Evolutionary conservation across 1,284 basidiomycete genomes (phyloP).

Genomic region (Vanrija sp.): DNA sequence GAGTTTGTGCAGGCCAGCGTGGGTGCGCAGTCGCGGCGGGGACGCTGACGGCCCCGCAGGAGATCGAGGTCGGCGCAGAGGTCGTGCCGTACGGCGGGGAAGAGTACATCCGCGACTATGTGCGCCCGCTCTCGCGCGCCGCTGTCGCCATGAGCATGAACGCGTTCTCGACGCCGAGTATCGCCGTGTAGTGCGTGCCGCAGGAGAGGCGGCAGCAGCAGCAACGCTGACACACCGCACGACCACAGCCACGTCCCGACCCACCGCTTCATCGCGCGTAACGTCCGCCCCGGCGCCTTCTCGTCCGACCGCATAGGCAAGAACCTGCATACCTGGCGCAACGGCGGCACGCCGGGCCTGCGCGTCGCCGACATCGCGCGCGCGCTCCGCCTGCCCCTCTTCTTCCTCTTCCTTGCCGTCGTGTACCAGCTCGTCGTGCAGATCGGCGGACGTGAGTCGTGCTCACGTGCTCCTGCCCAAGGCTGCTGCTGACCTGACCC

Average conservation of each 20-base stretch:
- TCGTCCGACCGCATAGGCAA: slow-evolving; percentile 26
- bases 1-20: slow-evolving; percentile 49
- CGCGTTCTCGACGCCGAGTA: slow-evolving; percentile 43
- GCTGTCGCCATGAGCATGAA: slow-evolving; percentile 41
- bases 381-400: slow-evolving; percentile 30
- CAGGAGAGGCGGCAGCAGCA: background rate
- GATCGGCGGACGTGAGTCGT: slow-evolving; percentile 33
- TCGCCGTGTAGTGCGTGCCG: slow-evolving; percentile 45
- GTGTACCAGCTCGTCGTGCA: slow-evolving; percentile 34
- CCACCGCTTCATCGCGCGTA: slow-evolving; percentile 40
- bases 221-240: no score
- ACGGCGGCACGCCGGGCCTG: slow-evolving; percentile 30
- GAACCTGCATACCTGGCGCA: slow-evolving; percentile 36
- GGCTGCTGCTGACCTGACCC: background rate
- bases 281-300: slow-evolving; percentile 34
- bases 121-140: slow-evolving; percentile 47
- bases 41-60: slow-evolving; percentile 24
- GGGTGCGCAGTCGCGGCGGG: no score
- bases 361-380: slow-evolving; percentile 25
- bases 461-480: background rate
- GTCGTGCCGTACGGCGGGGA: slow-evolving; percentile 39
- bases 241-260: slow-evolving; percentile 39
- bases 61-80: slow-evolving; percentile 42
- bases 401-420: slow-evolving; percentile 30
- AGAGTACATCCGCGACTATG: slow-evolving; percentile 46